Conservation (phyloP, 495 filamentous ascomycete species). For the Daldinia concentrica region DNA sequence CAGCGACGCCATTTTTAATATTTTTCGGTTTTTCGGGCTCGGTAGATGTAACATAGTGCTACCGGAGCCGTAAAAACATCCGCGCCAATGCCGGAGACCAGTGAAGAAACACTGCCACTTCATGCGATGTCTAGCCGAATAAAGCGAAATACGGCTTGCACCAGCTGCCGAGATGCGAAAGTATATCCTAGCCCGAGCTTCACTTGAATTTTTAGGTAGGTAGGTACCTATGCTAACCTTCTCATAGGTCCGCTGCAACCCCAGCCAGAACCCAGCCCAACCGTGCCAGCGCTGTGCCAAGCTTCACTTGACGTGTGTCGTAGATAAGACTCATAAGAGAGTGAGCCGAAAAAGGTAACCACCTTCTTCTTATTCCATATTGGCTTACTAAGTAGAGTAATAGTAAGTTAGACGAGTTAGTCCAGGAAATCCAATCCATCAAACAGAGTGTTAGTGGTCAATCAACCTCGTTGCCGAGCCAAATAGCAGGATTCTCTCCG, state of each 20-base stretch:
- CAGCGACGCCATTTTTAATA: constrained; percentile 15
- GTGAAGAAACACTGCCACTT: constrained; percentile 35
- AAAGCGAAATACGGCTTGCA: constrained; percentile 55
- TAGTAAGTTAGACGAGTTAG: constrained; percentile 58
- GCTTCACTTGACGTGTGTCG: constrained; percentile 55
- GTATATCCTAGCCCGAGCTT: constrained; percentile 29
- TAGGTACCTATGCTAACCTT: not conserved
- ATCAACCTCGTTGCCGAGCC: constrained; percentile 24
- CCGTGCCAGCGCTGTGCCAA: constrained; percentile 57
- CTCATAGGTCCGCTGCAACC: constrained; percentile 56
- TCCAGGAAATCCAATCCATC: constrained; percentile 56
- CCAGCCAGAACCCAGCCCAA: constrained; percentile 50
- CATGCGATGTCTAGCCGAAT: constrained; percentile 41
- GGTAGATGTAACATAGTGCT: not conserved
- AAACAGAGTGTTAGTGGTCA: constrained; percentile 52
- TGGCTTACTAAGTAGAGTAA: constrained; percentile 17
- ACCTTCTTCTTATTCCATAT: not conserved
- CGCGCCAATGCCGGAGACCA: constrained; percentile 41
- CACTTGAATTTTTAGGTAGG: not conserved
- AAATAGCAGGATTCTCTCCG: constrained; percentile 13
- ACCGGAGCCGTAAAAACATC: constrained; percentile 7
- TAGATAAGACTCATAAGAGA: constrained; percentile 58
- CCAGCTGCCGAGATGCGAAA: constrained; percentile 56
- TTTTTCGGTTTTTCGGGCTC: constrained; percentile 19
- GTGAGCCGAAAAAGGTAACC: constrained; percentile 52